Percentiles rank a stretch among this genome's conserved stretches.
phyloP scores from a whole-genome alignment of 257 asterid genomes.

The Fraxinus anomala region DNA sequence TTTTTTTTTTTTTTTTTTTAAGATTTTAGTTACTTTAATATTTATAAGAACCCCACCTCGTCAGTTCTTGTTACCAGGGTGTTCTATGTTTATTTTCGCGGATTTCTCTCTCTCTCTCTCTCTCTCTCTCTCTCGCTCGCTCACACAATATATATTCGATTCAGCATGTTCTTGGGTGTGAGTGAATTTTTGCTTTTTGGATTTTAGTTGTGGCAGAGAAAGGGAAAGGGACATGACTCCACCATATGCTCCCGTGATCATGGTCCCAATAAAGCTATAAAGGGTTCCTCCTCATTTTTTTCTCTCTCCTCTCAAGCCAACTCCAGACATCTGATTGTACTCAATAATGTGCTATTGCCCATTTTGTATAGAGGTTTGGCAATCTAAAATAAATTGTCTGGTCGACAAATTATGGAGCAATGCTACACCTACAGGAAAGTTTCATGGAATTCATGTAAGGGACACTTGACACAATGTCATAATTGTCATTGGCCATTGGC shows the following conservation, averaged over 20 bases:
- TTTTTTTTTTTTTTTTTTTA: too few species aligned
- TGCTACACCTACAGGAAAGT: too few species aligned
- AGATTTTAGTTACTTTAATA: background rate
- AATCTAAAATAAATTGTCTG: background rate
- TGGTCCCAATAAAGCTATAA: background rate
- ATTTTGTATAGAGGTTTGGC: background rate
- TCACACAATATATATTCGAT: background rate
- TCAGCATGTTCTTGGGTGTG: background rate
- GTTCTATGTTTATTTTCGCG: background rate
- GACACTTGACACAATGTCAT: too few species aligned
- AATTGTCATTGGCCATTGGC: too few species aligned
- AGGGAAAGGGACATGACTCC: background rate
- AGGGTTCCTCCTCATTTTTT: background rate
- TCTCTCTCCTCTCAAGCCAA: background rate
- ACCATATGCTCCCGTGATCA: conserved; percentile 20
- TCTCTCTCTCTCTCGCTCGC: background rate
- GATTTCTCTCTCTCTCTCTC: background rate
- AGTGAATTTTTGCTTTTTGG: background rate
- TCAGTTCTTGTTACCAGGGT: background rate
- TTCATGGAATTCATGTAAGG: too few species aligned
- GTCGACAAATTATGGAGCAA: background rate
- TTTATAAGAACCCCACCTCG: background rate
- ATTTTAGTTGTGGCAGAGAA: background rate
- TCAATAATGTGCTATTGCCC: background rate
- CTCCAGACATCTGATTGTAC: too few species aligned